Evolutionary conservation across 441 rosid genomes (phyloP).

Genomic region (Erodium chrysanthum): DNA sequence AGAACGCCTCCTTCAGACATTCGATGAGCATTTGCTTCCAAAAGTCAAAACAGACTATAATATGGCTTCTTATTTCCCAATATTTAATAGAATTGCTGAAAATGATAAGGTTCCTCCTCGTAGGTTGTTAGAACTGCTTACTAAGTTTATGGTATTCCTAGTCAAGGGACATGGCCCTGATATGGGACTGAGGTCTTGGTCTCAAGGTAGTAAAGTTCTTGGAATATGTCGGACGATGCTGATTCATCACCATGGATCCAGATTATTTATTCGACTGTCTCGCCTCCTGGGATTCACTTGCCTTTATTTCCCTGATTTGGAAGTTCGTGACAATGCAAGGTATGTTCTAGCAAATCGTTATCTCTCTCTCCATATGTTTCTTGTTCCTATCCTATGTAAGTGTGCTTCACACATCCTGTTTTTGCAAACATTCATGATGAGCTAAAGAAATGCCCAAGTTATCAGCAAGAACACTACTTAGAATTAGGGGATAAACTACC

Average conservation of each 20-base stretch:
- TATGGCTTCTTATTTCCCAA: conserved; percentile 57
- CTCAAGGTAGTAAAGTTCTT: conserved; percentile 84
- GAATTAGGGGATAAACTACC: too few relatives aligned
- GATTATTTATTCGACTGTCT: conserved; percentile 69
- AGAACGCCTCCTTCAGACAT: conserved; percentile 64
- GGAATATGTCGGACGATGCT: conserved; percentile 75
- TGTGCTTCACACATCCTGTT: too few relatives aligned
- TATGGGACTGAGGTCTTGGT: conserved; percentile 66
- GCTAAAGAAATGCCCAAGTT: too few relatives aligned
- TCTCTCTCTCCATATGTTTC: too few relatives aligned
- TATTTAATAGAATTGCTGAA: conserved; percentile 66
- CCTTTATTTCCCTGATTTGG: conserved; percentile 84
- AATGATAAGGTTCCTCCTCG: conserved; percentile 64
- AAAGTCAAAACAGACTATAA: conserved; percentile 42
- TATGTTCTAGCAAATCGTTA: conserved; percentile 18
- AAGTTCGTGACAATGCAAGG: conserved; percentile 90
- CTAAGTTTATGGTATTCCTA: conserved; percentile 52
- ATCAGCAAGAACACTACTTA: too few relatives aligned
- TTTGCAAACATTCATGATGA: not conserved
- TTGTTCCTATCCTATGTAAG: too few relatives aligned
- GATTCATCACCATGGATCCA: conserved; percentile 68
- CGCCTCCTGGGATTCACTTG: conserved; percentile 73
- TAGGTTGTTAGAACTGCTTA: conserved; percentile 52
- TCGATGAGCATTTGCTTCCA: conserved; percentile 62
- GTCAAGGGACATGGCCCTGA: conserved; percentile 53